phyloP scores from a whole-genome alignment of 345 rosid genomes.

The Lumnitzera racemosa region DNA sequence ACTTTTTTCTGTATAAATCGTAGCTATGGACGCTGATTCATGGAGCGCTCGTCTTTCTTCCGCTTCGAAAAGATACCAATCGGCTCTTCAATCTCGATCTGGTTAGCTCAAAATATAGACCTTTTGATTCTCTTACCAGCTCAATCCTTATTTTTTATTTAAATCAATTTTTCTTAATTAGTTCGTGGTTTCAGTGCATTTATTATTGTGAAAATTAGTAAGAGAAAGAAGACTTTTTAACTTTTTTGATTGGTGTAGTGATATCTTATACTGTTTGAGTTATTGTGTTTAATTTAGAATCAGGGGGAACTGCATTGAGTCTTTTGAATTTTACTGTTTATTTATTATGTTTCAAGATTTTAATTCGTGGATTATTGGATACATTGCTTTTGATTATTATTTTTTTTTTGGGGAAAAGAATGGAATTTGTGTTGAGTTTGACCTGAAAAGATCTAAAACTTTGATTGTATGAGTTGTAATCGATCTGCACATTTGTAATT shows the following conservation, averaged over 20 bases:
- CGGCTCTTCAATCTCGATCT: conserved; percentile 84
- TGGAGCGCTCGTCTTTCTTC: conserved; percentile 88
- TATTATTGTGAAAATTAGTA: too few species aligned
- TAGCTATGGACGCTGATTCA: conserved; percentile 76
- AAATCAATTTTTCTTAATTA: neutral
- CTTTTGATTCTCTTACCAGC: neutral
- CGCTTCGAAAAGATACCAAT: conserved; percentile 72
- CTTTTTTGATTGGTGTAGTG: too few species aligned
- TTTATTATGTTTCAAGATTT: too few species aligned
- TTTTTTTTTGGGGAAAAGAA: neutral
- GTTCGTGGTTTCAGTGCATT: neutral
- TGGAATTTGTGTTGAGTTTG: neutral
- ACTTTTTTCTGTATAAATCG: neutral
- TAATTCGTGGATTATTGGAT: too few species aligned
- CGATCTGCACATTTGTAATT: too few species aligned
- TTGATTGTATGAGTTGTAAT: too few species aligned
- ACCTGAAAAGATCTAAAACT: neutral
- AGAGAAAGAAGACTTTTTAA: too few species aligned
- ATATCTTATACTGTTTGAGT: too few species aligned
- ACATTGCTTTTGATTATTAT: too few species aligned
- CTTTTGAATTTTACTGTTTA: too few species aligned
- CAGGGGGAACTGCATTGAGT: too few species aligned
- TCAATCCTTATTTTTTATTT: neutral
- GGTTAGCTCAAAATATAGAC: conserved; percentile 38
- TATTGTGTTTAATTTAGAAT: too few species aligned